Evolutionary conservation across 2,329 filamentous ascomycete species (phyloP), one percentile per base, ranked within the genome.

Genomic region (Paramyrothecium sp.): DNA sequence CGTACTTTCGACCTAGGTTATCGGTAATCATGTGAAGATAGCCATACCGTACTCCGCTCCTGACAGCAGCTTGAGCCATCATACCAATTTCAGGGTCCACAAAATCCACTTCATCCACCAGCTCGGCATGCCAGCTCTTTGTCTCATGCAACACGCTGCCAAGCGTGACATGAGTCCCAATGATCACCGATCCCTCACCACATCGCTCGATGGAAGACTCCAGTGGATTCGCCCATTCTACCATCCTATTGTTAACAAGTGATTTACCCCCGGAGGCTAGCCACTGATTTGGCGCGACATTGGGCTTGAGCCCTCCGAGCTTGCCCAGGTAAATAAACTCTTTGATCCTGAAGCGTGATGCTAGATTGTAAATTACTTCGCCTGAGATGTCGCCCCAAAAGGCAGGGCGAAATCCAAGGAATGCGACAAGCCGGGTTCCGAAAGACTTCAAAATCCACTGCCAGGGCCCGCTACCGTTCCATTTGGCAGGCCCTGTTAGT

Each of bases 11-110:
- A 3, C 46, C 54, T 38, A 55, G 26, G 20, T 55, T 55, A 21
- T 55, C 54, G 7, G 54, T 51, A 44, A 55, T 55, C 30, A 55
- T 51, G 38, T 55, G 54, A 3, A 55, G 47, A n/a, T 55, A 55
- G 21, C 54, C 54, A 16, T 51, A 55, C 22, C 54, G 54, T 3
- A 51, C 23, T 21, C 54, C 54, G 47, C 54, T 55, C 21, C 47
- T 51, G 11, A 51, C 54, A 22, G 54, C 54, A 11, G 54, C 54
- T 33, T 55, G 54, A 10, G 54, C 54, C 54, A 55, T 55, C 47
- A 55, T 51, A 3, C 54, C 54, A 26, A 55, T 51, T 33, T 55
- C 54, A 11, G 54, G 54, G 21, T 55, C 54, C 17, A 55, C 54
- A 44, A 55, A 55, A 19, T 55, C 54, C 5, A 51, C 54, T 12